phyloP scores from a whole-genome alignment of 1,284 basidiomycete species.

The Marasmius sp. region DNA sequence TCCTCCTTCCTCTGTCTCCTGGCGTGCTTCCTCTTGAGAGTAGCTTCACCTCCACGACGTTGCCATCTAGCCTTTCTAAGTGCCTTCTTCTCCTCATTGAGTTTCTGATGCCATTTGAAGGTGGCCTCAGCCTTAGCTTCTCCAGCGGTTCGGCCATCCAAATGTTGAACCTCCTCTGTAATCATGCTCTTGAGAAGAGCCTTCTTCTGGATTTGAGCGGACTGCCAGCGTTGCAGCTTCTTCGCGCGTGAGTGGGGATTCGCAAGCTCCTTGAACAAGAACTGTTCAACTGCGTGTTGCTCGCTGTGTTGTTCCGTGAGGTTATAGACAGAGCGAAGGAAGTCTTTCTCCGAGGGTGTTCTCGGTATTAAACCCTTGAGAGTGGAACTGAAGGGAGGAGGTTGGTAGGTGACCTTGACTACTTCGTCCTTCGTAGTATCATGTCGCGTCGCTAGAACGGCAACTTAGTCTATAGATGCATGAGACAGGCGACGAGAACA shows the following conservation, averaged over 20 bases:
- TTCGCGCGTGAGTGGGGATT: conserved; percentile 80
- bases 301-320: conserved; percentile 38
- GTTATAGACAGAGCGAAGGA: conserved; percentile 57
- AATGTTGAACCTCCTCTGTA: conserved; percentile 50
- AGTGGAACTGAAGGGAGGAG: conserved; percentile 48
- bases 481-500: conserved; percentile 12
- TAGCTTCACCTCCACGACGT: conserved; percentile 41
- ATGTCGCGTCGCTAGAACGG: conserved; percentile 45
- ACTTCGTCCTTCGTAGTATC: conserved; percentile 63
- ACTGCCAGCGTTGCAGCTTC: conserved; percentile 74
- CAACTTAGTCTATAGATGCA: background rate
- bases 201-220: conserved; percentile 45
- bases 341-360: conserved; percentile 53
- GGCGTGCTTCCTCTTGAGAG: conserved; percentile 42
- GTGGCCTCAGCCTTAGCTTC: conserved; percentile 70
- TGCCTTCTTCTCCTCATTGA: conserved; percentile 58
- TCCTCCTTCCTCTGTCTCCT: conserved; percentile 52
- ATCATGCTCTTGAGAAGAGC: conserved; percentile 53
- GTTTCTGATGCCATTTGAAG: conserved; percentile 65
- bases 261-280: conserved; percentile 65
- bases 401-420: conserved; percentile 63
- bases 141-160: conserved; percentile 54
- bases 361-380: conserved; percentile 37
- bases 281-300: conserved; percentile 57
- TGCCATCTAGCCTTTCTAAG: conserved; percentile 61